phyloP scores from a whole-genome alignment of 805 yeast species.

The Pichia exigua region DNA sequence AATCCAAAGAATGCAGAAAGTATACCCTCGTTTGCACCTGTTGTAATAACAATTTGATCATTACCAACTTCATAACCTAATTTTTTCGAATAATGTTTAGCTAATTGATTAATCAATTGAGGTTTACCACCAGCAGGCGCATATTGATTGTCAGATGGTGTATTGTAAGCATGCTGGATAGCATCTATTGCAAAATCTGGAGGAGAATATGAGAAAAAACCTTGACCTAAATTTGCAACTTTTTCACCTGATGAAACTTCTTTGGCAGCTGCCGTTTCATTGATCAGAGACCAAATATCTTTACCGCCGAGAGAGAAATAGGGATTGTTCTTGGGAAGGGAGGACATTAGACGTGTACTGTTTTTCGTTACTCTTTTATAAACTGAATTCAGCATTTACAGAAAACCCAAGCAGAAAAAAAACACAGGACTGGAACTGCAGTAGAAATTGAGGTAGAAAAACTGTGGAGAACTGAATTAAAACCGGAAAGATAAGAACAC shows the following conservation, averaged over 20 bases:
- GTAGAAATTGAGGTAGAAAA: too few relatives aligned
- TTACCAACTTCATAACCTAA: constrained; percentile 51
- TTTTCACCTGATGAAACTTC: constrained; percentile 63
- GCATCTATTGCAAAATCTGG: constrained; percentile 88
- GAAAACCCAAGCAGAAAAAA: neutral
- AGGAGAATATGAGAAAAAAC: constrained; percentile 93
- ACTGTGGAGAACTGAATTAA: neutral
- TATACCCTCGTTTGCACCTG: constrained; percentile 98
- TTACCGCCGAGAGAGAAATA: constrained; percentile 67
- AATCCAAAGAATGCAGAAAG: constrained; percentile 78
- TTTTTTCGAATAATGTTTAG: constrained; percentile 61
- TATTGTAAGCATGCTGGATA: constrained; percentile 64
- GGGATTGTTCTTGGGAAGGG: constrained; percentile 46
- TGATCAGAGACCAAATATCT: constrained; percentile 93
- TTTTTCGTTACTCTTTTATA: neutral
- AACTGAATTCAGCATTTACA: neutral
- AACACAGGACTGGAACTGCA: too few relatives aligned
- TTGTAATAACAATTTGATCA: constrained; percentile 69
- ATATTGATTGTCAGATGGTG: constrained; percentile 79
- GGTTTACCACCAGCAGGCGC: constrained; percentile 89
- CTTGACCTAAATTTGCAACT: constrained; percentile 89
- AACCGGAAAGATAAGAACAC: neutral
- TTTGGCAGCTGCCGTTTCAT: constrained; percentile 89
- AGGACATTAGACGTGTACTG: constrained; percentile 3
- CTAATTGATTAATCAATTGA: constrained; percentile 58